Conservation (phyloP, 1,284 basidiomycete species). For the Gomphus sp. region DNA sequence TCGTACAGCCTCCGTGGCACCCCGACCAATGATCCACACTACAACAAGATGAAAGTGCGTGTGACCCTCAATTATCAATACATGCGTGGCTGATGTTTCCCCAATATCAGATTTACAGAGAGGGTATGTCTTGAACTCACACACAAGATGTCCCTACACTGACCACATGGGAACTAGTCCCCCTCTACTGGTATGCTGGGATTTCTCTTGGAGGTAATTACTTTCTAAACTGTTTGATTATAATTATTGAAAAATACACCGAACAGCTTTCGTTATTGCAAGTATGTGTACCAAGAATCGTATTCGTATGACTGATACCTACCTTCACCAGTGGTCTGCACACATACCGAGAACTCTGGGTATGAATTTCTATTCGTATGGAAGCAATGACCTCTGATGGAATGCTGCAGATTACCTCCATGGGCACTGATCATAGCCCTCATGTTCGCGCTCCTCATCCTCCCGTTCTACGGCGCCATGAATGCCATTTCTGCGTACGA, state of each 20-base stretch:
- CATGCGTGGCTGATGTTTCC: background rate
- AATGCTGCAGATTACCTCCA: conserved; percentile 34
- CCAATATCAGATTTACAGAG: too few relatives aligned
- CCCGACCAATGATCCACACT: conserved; percentile 2
- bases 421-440: conserved; percentile 27
- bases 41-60: conserved; percentile 5
- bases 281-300: background rate
- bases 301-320: background rate
- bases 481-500: conserved; percentile 40
- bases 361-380: background rate
- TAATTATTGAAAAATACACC: background rate
- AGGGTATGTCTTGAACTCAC: too few relatives aligned
- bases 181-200: conserved; percentile 5
- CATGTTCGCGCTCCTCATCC: conserved; percentile 39
- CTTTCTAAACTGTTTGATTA: background rate
- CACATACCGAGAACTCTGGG: conserved; percentile 9
- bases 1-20: background rate
- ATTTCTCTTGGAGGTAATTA: conserved; percentile 1
- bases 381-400: background rate
- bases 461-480: conserved; percentile 46
- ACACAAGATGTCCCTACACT: background rate
- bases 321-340: conserved; percentile 3
- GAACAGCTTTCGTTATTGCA: conserved; percentile 5
- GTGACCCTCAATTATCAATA: background rate
- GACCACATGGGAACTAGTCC: background rate